These are phyloP conservation scores for Aurantiochytrium sp. DNA, from an alignment of 108 stramenopile species.

Conservation along the genomic window DNA sequence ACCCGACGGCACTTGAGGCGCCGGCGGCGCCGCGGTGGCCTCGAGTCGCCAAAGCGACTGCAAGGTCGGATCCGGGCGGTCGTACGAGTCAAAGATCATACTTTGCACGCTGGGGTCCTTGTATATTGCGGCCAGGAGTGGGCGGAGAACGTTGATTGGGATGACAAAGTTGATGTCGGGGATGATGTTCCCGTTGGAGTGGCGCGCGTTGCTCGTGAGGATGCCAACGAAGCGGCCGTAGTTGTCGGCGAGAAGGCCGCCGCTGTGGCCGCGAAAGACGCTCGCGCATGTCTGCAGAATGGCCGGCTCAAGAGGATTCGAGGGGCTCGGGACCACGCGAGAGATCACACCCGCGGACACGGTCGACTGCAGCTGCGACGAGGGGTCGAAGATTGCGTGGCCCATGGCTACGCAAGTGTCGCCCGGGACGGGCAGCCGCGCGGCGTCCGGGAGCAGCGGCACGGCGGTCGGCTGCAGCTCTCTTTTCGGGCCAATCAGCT, in stretches of 20 bases:
- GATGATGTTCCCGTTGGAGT: conserved; percentile 24
- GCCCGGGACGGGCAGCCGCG: background rate
- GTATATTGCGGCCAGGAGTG: background rate
- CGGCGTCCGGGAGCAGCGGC: background rate
- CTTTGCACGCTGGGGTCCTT: background rate
- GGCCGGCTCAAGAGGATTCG: background rate
- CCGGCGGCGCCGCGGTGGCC: background rate
- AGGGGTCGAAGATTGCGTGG: conserved; percentile 23
- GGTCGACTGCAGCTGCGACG: background rate
- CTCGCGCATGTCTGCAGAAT: background rate
- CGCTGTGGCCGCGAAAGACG: conserved; percentile 24
- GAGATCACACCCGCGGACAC: background rate
- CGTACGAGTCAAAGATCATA: background rate
- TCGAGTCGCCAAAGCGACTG: conserved; percentile 11
- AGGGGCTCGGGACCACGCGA: background rate
- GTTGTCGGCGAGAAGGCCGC: background rate
- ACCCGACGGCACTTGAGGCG: too few species aligned
- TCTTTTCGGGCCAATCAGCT: background rate
- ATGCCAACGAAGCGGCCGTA: background rate
- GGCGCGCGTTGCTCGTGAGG: conserved; percentile 20
- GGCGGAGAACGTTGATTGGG: background rate
- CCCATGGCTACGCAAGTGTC: background rate
- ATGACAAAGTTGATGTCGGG: background rate
- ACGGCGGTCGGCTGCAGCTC: background rate
- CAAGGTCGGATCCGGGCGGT: background rate